Evolutionary conservation across 371 early-diverging fungal genomes (phyloP), one percentile per base, ranked within the genome.

Genomic region (Mortierella sp.): DNA sequence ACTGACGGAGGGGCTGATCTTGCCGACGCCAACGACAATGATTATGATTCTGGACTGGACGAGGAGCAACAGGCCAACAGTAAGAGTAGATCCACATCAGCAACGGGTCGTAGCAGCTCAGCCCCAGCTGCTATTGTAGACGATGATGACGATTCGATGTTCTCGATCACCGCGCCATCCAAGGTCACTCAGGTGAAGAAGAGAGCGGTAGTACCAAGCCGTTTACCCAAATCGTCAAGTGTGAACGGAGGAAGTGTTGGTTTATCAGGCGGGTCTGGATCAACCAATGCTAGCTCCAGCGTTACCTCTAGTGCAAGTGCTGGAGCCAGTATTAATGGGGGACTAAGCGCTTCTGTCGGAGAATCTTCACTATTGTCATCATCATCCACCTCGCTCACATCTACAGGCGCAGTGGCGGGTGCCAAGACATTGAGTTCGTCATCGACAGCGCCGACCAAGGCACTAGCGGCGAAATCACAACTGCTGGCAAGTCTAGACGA

Each of bases 121-220:
- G 62, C 68, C 32, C 73, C 78, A 24, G 64, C 70, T 4, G 74
- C 67, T 45, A 63, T 73, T 16, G 70, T 66, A 52, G 61, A 78
- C 9, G 69, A 68, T n/a, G 73, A 78, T 40, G 78, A 78, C 28
- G 78, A 78, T 28, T 66, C 70, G 37, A 78, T 78, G 78, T 78
- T 78, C 62, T 69, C 67, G 37, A 78, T 78, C 45, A 70, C 37
- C 3, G 67, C 60, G 1, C 78, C 78, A 24, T 78, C 78, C 37
- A 78, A 78, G 47, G 70, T 73, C 10, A 47, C 70, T 11, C 67
- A 66, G 59, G 73, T 70, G 24, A 78, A 78, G 74, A 78, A 73
- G 61, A 60, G 73, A 39, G 22, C 64, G 0, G 18, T 51, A 1
- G 24, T 51, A 5, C 45, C 64, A 5, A 58, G 62, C 10, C 62